Percentiles rank a stretch among this genome's conserved stretches.
Conservation (phyloP, 768 basidiomycete species). For the Suillus plorans region DNA sequence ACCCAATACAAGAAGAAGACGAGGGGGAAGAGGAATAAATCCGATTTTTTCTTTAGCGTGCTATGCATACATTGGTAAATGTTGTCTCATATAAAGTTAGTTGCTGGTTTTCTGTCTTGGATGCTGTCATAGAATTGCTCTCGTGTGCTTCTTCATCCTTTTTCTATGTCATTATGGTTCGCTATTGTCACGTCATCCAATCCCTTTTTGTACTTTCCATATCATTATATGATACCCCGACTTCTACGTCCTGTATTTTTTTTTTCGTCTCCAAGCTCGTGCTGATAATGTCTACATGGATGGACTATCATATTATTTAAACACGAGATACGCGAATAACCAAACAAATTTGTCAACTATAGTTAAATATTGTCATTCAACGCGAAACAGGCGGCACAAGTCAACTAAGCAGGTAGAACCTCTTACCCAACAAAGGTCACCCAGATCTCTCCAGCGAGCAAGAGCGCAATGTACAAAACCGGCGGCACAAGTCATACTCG, state of each 20-base stretch:
- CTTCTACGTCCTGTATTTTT: conserved; percentile 9
- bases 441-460: too few relatives aligned
- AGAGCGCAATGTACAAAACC: too few relatives aligned
- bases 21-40: conserved; percentile 73
- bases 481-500: too few relatives aligned
- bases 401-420: too few relatives aligned
- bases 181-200: conserved; percentile 14
- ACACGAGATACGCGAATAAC: neutral
- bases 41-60: conserved; percentile 1
- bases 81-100: conserved; percentile 8
- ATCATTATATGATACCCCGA: conserved; percentile 28
- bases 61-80: neutral
- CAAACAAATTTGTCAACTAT: neutral
- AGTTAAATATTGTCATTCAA: too few relatives aligned
- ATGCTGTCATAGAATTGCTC: conserved; percentile 12
- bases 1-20: conserved; percentile 82
- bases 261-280: neutral
- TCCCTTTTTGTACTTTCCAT: conserved; percentile 13
- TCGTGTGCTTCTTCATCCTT: conserved; percentile 5
- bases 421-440: too few relatives aligned
- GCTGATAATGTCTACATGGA: neutral
- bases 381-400: too few relatives aligned
- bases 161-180: conserved; percentile 10
- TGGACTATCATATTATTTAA: neutral
- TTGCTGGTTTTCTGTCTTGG: conserved; percentile 13